A percentile compares a stretch with the other conserved stretches of the same genome.
Evolutionary conservation across 129 eudicot species (phyloP).

Genomic region (Artemisia annua): DNA sequence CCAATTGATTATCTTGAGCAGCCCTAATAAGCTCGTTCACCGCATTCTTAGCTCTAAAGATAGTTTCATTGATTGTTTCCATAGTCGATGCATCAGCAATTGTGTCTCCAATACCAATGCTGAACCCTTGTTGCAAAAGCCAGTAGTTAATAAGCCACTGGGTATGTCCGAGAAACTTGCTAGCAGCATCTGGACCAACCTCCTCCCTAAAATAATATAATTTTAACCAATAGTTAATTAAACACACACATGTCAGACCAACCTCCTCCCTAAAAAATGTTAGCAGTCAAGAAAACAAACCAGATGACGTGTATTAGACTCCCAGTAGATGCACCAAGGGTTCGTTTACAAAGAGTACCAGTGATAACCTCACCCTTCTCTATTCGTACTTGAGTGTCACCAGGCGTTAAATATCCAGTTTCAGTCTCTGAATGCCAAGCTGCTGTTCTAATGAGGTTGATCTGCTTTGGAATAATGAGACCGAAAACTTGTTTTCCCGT

Average conservation of each 20-base stretch:
- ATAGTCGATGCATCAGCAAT: conserved; percentile 97
- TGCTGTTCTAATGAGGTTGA: conserved; percentile 73
- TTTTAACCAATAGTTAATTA: too few species aligned
- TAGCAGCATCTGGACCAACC: conserved; percentile 99
- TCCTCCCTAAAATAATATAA: conserved; percentile 61
- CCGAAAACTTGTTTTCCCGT: conserved; percentile 96
- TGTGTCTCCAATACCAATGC: conserved; percentile 98
- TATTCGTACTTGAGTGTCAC: conserved; percentile 69
- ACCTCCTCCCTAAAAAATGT: too few species aligned
- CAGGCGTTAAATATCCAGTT: conserved; percentile 77
- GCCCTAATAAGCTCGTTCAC: conserved; percentile 86
- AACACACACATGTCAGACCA: too few species aligned
- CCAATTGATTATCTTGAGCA: conserved; percentile 80
- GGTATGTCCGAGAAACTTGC: conserved; percentile 98
- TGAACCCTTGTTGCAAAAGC: conserved; percentile 94
- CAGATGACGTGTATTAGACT: too few species aligned
- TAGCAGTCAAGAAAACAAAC: too few species aligned
- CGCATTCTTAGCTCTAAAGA: conserved; percentile 79
- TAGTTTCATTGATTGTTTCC: conserved; percentile 91
- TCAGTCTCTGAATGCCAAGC: conserved; percentile 92
- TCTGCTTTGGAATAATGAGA: conserved; percentile 92
- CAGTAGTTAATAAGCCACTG: conserved; percentile 99
- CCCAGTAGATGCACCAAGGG: too few species aligned
- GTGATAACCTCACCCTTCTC: too few species aligned
- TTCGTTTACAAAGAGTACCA: too few species aligned